Evolutionary conservation across 2,329 filamentous ascomycete genomes (phyloP).

Genomic region (Colletotrichum euphorbiae): DNA sequence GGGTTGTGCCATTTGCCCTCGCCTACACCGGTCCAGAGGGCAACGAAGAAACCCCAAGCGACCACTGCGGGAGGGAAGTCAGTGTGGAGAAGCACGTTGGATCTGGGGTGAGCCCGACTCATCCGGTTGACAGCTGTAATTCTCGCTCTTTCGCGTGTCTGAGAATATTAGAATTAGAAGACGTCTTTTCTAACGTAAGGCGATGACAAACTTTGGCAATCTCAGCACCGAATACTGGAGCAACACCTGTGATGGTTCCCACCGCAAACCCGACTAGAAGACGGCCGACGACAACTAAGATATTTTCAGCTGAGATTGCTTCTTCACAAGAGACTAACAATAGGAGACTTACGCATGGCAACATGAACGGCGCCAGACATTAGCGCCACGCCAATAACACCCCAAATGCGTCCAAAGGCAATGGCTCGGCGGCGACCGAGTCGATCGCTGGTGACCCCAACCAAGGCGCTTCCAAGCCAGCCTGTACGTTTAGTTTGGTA

Average conservation of each 20-base stretch:
- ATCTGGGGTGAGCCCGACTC: conserved; percentile 45
- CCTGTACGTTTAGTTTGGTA: conserved; percentile 41
- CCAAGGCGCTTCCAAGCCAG: conserved; percentile 55
- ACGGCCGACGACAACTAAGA: conserved; percentile 51
- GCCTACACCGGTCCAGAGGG: conserved; percentile 54
- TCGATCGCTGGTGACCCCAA: conserved; percentile 52
- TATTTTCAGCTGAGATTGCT: not conserved
- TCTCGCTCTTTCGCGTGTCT: conserved; percentile 53
- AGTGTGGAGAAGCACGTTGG: not conserved
- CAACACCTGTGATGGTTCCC: conserved; percentile 55
- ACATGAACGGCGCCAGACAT: conserved; percentile 56
- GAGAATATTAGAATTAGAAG: not conserved
- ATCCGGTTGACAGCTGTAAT: conserved; percentile 56
- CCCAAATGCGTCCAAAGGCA: conserved; percentile 54
- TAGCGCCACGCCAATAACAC: conserved; percentile 52
- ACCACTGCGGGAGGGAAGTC: conserved; percentile 46
- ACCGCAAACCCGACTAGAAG: conserved; percentile 54
- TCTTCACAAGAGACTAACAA: not conserved
- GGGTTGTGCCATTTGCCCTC: conserved; percentile 52
- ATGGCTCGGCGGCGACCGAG: conserved; percentile 54
- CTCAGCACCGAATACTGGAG: conserved; percentile 54
- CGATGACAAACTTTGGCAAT: conserved; percentile 51
- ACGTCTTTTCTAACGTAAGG: not conserved
- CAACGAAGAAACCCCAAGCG: conserved; percentile 55
- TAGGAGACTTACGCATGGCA: conserved; percentile 51